Percentiles rank a stretch among this genome's conserved stretches.
These are phyloP conservation scores for Dorcoceras hygrometricum DNA, from an alignment of 257 asterid genomes.

Conservation along the genomic window DNA sequence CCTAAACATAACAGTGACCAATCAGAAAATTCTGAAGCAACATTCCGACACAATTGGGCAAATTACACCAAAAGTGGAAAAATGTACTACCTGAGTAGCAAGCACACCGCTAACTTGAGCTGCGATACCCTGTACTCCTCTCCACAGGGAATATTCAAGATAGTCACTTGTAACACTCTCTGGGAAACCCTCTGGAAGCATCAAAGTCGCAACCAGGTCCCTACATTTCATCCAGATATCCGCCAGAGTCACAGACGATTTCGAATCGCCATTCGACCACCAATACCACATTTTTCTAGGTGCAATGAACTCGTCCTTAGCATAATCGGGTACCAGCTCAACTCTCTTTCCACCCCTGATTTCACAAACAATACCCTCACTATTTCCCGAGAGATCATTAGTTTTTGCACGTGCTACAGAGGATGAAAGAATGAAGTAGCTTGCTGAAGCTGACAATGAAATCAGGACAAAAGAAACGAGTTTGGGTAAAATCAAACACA, in stretches of 20 bases:
- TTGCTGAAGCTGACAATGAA: conserved; percentile 38
- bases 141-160: conserved; percentile 93
- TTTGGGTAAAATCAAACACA: conserved; percentile 22
- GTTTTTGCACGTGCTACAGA: conserved; percentile 60
- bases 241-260: conserved; percentile 24
- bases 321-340: conserved; percentile 60
- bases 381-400: conserved; percentile 22
- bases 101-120: conserved; percentile 95
- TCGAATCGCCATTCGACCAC: conserved; percentile 35
- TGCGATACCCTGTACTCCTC: conserved; percentile 96
- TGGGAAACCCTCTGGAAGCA: conserved; percentile 92
- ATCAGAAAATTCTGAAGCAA: conserved; percentile 1
- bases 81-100: conserved; percentile 73
- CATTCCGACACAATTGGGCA: not conserved
- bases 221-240: conserved; percentile 66
- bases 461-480: conserved; percentile 29
- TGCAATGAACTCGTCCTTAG: conserved; percentile 64
- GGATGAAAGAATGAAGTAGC: conserved; percentile 36
- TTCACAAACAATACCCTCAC: conserved; percentile 49
- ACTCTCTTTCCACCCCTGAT: conserved; percentile 73
- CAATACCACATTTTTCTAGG: conserved; percentile 41
- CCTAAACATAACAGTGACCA: conserved; percentile 36
- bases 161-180: conserved; percentile 91
- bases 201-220: conserved; percentile 45
- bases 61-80: not conserved